Conservation (phyloP, 1,284 basidiomycete species). For the Wallemia hederae region DNA sequence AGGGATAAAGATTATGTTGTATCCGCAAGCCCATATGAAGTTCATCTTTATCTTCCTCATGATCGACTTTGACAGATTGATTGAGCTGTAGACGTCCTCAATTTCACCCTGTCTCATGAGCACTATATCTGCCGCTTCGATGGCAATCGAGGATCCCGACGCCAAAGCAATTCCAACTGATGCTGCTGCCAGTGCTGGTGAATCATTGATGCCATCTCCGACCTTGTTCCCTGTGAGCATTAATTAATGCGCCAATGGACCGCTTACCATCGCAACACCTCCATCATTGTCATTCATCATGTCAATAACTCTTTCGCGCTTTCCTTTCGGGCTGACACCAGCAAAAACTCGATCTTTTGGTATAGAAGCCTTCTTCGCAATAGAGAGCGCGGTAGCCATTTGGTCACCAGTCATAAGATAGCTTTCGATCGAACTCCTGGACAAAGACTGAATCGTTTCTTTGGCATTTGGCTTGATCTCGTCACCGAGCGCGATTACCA, state of each 20-base stretch:
- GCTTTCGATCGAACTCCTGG: conserved; percentile 63
- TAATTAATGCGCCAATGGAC: background rate
- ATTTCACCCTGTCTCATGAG: conserved; percentile 74
- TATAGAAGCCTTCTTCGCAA: conserved; percentile 67
- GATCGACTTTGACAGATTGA: conserved; percentile 66
- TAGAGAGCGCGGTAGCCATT: conserved; percentile 45
- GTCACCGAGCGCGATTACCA: conserved; percentile 54
- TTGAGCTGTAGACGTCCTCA: conserved; percentile 81
- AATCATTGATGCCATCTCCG: conserved; percentile 97
- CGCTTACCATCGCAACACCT: conserved; percentile 59
- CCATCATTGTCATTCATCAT: conserved; percentile 36
- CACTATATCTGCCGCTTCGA: conserved; percentile 92
- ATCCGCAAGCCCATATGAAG: conserved; percentile 70
- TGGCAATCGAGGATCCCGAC: conserved; percentile 80
- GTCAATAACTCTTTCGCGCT: conserved; percentile 49
- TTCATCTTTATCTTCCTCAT: conserved; percentile 64
- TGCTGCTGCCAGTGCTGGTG: conserved; percentile 76
- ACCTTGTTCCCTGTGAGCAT: conserved; percentile 26
- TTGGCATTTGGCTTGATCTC: conserved; percentile 50
- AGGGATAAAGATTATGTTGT: conserved; percentile 86
- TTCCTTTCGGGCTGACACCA: conserved; percentile 71
- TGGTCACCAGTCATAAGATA: conserved; percentile 76
- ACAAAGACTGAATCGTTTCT: conserved; percentile 46
- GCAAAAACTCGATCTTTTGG: conserved; percentile 49
- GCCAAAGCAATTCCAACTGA: conserved; percentile 87